Percentiles rank a stretch among this genome's conserved stretches.
These are phyloP conservation scores for Psilocybe sp. DNA, from an alignment of 768 basidiomycete genomes.

Conservation along the genomic window DNA sequence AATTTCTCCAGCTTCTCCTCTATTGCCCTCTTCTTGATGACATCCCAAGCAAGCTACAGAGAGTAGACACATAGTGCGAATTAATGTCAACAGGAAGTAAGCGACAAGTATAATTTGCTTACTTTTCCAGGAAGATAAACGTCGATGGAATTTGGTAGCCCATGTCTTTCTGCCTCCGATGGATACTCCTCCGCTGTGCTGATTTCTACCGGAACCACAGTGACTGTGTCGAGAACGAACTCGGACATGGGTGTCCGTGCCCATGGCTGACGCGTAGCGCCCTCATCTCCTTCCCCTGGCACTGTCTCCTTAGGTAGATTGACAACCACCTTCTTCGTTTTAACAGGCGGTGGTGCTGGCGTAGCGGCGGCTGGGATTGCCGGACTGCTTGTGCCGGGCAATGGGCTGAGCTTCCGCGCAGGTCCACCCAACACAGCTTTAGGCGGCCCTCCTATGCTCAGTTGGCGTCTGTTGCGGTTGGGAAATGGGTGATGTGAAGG, in stretches of 20 bases:
- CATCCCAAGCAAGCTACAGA: constrained; percentile 69
- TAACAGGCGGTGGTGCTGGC: constrained; percentile 33
- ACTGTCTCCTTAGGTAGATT: constrained; percentile 74
- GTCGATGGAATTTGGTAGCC: constrained; percentile 67
- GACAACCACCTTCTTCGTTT: constrained; percentile 66
- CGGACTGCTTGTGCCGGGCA: constrained; percentile 39
- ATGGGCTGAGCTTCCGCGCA: constrained; percentile 70
- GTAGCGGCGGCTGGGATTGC: constrained; percentile 26
- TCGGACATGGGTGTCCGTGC: constrained; percentile 55
- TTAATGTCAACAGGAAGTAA: constrained; percentile 5
- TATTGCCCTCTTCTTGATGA: constrained; percentile 64
- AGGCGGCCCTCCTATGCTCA: constrained; percentile 84
- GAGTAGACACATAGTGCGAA: constrained; percentile 6
- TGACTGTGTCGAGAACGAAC: constrained; percentile 18
- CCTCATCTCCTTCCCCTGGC: constrained; percentile 34
- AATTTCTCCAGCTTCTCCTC: constrained; percentile 81
- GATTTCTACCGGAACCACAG: constrained; percentile 27
- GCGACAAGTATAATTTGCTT: constrained; percentile 12
- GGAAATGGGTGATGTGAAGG: constrained; percentile 44
- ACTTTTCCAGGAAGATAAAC: constrained; percentile 86
- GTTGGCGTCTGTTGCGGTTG: constrained; percentile 62
- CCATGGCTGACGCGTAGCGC: constrained; percentile 49
- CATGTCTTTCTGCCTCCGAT: constrained; percentile 55
- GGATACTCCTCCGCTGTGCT: constrained; percentile 58
- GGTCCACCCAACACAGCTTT: constrained; percentile 84